These are phyloP conservation scores for Colletotrichum chrysophilum DNA, from an alignment of 2,329 filamentous ascomycete genomes.

Conservation along the genomic window DNA sequence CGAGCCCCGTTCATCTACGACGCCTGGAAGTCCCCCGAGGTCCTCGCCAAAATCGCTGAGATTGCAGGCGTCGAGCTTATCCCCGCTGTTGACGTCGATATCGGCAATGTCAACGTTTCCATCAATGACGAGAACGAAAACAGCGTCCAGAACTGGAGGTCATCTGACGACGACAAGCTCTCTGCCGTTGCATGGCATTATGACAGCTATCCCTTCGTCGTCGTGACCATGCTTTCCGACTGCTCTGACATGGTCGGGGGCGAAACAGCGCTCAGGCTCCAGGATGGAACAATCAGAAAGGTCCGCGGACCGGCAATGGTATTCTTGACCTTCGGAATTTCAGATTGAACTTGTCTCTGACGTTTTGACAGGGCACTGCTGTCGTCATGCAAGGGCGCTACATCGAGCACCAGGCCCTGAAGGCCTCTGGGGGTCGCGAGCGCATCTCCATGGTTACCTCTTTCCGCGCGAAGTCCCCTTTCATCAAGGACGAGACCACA, in stretches of 20 bases:
- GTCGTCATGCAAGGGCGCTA: constrained; percentile 65
- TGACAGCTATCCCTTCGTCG: constrained; percentile 73
- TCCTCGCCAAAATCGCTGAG: constrained; percentile 46
- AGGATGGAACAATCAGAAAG: not conserved
- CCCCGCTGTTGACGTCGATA: constrained; percentile 58
- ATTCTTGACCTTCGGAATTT: not conserved
- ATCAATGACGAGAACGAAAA: constrained; percentile 52
- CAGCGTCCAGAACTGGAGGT: constrained; percentile 43
- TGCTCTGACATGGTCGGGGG: constrained; percentile 55
- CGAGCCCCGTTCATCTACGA: not conserved
- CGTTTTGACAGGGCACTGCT: not conserved
- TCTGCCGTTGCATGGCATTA: constrained; percentile 68
- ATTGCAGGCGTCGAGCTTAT: constrained; percentile 61
- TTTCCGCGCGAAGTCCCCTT: constrained; percentile 63
- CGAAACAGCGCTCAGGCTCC: not conserved
- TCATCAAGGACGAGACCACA: constrained; percentile 7
- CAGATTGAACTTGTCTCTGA: accelerated
- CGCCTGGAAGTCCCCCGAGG: not conserved
- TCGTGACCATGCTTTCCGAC: constrained; percentile 71
- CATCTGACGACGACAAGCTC: constrained; percentile 34
- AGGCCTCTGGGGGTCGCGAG: constrained; percentile 62
- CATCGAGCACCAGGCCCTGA: constrained; percentile 68
- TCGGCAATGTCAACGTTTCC: constrained; percentile 59
- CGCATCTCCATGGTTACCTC: constrained; percentile 71
- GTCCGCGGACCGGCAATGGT: not conserved